Evolutionary conservation across 2,329 filamentous ascomycete species (phyloP).

Genomic region (Sclerotinia sclerotiorum): DNA sequence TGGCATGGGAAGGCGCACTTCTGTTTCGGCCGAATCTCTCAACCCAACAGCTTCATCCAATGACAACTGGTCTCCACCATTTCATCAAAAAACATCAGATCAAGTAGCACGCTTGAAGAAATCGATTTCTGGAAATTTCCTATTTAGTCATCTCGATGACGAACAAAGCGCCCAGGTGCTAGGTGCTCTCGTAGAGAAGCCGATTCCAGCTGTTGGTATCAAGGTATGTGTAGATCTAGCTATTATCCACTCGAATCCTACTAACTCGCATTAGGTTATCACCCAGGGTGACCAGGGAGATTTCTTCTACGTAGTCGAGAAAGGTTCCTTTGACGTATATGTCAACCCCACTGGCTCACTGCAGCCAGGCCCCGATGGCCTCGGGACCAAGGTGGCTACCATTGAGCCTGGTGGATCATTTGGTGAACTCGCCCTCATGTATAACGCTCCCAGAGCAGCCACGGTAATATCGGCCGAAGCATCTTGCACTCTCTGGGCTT

Average conservation of each 20-base stretch:
- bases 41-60: slow-evolving; percentile 81
- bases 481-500: slow-evolving; percentile 81
- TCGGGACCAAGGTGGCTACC: slow-evolving; percentile 77
- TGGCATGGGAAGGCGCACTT: slow-evolving; percentile 89
- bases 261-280: slow-evolving; percentile 65
- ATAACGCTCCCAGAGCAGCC: slow-evolving; percentile 93
- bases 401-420: slow-evolving; percentile 91
- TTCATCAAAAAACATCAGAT: slow-evolving; percentile 77
- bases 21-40: slow-evolving; percentile 93
- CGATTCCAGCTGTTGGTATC: slow-evolving; percentile 85
- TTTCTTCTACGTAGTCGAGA: slow-evolving; percentile 97
- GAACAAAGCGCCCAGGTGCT: slow-evolving; percentile 87
- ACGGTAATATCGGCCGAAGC: slow-evolving; percentile 84
- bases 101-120: slow-evolving; percentile 76
- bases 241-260: slow-evolving; percentile 1
- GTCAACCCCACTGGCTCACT: slow-evolving; percentile 77
- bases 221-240: slow-evolving; percentile 49
- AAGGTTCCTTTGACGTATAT: slow-evolving; percentile 85
- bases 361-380: slow-evolving; percentile 75
- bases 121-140: slow-evolving; percentile 85
- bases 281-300: slow-evolving; percentile 93
- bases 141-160: slow-evolving; percentile 93
- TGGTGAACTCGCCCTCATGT: slow-evolving; percentile 96
- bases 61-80: slow-evolving; percentile 87
- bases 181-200: slow-evolving; percentile 89